A percentile compares a stretch with the other conserved stretches of the same genome.
Conservation (phyloP, 768 basidiomycete species). For the Leccinum obscurum region DNA sequence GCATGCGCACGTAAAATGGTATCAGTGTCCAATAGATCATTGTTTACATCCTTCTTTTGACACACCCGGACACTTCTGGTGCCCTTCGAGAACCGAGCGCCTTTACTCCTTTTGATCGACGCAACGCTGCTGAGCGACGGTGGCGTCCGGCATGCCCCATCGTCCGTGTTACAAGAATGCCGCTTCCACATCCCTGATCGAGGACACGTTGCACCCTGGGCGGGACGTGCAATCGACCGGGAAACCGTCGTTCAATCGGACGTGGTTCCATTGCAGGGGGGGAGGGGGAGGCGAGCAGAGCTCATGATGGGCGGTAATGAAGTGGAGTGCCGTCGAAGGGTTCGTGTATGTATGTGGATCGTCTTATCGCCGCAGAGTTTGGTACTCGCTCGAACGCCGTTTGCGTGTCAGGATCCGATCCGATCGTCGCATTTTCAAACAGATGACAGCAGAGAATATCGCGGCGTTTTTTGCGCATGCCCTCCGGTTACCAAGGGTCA, state of each 20-base stretch:
- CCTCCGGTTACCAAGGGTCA: neutral
- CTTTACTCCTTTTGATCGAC: slow-evolving; percentile 10
- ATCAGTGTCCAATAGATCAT: slow-evolving; percentile 3
- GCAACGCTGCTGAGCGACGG: slow-evolving; percentile 8
- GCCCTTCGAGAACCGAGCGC: slow-evolving; percentile 4
- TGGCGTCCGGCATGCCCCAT: slow-evolving; percentile 7
- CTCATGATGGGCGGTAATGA: slow-evolving; percentile 25
- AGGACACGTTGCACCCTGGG: slow-evolving; percentile 4
- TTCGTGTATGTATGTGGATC: neutral
- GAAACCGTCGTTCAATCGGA: slow-evolving; percentile 2
- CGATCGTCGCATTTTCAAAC: neutral
- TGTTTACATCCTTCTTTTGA: slow-evolving; percentile 1
- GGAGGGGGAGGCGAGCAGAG: neutral
- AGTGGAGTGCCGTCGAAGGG: slow-evolving; percentile 1
- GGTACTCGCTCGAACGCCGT: slow-evolving; percentile 4
- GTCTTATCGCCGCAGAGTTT: slow-evolving; percentile 9
- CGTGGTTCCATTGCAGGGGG: slow-evolving; percentile 9
- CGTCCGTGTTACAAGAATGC: slow-evolving; percentile 8
- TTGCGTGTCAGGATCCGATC: slow-evolving; percentile 3
- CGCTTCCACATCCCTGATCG: slow-evolving; percentile 11
- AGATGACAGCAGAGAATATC: neutral
- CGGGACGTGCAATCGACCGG: neutral
- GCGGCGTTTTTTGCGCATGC: neutral
- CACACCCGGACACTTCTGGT: slow-evolving; percentile 7
- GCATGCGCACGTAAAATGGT: slow-evolving; percentile 6